phyloP scores from a whole-genome alignment of 2,329 filamentous ascomycete genomes.

The Fusarium buharicum region DNA sequence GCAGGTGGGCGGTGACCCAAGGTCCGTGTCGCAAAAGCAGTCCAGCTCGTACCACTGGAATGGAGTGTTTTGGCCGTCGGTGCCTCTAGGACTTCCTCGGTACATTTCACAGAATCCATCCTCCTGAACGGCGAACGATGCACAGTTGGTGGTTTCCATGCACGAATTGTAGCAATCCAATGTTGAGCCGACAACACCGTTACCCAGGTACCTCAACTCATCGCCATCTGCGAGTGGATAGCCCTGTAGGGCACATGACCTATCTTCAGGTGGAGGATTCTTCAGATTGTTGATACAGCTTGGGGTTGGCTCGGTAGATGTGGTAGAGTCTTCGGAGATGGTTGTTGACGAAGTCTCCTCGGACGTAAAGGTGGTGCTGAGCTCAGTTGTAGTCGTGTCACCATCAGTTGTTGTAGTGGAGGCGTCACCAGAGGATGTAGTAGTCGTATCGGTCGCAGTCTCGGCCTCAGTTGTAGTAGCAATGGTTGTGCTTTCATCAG shows the following conservation, averaged over 20 bases:
- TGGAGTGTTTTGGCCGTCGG: fast-evolving
- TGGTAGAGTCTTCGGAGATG: neutral
- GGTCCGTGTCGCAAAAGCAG: conserved; percentile 12
- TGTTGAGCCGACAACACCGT: neutral
- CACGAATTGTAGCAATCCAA: neutral
- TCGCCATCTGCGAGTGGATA: neutral
- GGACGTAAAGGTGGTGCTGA: neutral
- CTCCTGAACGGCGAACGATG: neutral
- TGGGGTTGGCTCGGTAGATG: neutral
- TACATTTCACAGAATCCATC: neutral
- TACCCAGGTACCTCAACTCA: neutral
- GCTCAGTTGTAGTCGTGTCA: too few relatives aligned
- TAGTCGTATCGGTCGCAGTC: neutral
- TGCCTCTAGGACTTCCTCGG: neutral
- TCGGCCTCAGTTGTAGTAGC: neutral
- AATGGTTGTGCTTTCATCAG: neutral
- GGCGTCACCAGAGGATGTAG: neutral
- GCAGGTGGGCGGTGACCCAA: conserved; percentile 3
- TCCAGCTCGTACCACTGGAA: neutral
- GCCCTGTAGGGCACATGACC: neutral
- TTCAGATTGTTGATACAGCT: neutral
- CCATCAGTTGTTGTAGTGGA: neutral
- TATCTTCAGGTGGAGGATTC: neutral
- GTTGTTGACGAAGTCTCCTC: neutral
- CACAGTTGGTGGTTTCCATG: neutral